Base-by-base conservation (phyloP, 192 early-diverging fungal genomes). In the Phlyctochytrium arcticum region DNA sequence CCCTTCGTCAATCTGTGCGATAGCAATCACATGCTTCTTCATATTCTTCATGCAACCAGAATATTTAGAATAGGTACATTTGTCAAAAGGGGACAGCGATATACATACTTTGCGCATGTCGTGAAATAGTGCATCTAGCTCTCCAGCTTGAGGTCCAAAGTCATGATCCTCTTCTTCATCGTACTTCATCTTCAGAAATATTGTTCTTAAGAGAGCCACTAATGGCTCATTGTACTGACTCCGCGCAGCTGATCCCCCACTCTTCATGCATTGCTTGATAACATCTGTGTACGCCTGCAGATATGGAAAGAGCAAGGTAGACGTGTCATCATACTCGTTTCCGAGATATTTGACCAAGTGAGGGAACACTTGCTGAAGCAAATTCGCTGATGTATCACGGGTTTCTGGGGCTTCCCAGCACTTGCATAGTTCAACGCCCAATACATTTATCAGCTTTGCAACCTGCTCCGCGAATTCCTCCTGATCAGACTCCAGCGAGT, bases 141-240 rank as follows among this genome's bases (percentile, higher is more conserved):
- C 89, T 42, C 85, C 90, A 55, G 85, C 83, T 24, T 86, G 89
- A 15, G 81, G 87, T 21, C 82, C 89, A 57, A 81, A 74, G 15
- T 79, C 82, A 82, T 85, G 90, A 6, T 86, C 80, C 54, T 87
- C 89, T 47, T 93, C 91, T 31, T 91, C 88, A 74, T 90, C 83
- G 62, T 92, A 95, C 77, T 92, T 92, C 84, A 95, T 89, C 80
- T 95, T 95, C 31, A 84, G 69, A 12, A 93, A 83, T 35, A 95
- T 73, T 0, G 85, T 83, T 29, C 79, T 74, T 35, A 93, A 70
- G 32, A 92, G 73, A 9, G 56, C 70, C 9, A 58, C 27, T 5
- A 80, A 33, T 49, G 68, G 75, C 27, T 77, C 69, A 24, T 46
- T 55, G 0, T 69, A 32, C 30, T 37, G 54, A 6, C 49, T 26